phyloP scores from a whole-genome alignment of 2,329 filamentous ascomycete species.

The Davidsoniella australis region DNA sequence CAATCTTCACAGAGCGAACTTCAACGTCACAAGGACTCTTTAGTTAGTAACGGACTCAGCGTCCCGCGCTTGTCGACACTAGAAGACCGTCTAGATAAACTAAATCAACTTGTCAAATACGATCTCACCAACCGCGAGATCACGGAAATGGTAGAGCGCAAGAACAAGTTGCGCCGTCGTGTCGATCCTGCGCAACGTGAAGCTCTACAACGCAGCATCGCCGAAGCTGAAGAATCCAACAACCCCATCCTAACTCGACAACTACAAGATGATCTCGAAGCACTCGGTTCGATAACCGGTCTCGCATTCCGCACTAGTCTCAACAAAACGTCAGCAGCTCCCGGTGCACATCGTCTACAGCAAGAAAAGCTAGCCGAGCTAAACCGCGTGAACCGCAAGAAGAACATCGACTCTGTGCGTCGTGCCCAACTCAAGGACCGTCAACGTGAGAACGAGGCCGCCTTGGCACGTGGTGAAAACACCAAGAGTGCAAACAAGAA shows the following conservation, averaged over 20 bases:
- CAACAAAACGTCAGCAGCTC: slow-evolving; percentile 31
- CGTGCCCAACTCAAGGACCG: slow-evolving; percentile 76
- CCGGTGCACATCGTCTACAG: slow-evolving; percentile 38
- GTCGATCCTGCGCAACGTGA: slow-evolving; percentile 52
- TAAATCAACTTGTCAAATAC: slow-evolving; percentile 63
- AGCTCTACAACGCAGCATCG: slow-evolving; percentile 45
- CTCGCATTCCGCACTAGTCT: slow-evolving; percentile 56
- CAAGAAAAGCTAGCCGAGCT: slow-evolving; percentile 70
- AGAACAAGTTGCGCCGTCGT: slow-evolving; percentile 48
- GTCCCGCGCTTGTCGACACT: slow-evolving; percentile 59
- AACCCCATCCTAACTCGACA: slow-evolving; percentile 39
- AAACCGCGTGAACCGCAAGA: slow-evolving; percentile 68
- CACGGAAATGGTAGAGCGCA: slow-evolving; percentile 57
- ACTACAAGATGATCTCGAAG: slow-evolving; percentile 43
- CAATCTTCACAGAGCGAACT: slow-evolving; percentile 46
- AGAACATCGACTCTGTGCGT: slow-evolving; percentile 79
- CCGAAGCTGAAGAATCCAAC: slow-evolving; percentile 46
- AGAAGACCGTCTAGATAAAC: slow-evolving; percentile 57
- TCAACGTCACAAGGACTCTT: slow-evolving; percentile 52
- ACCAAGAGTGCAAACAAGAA: slow-evolving; percentile 19
- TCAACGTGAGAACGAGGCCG: slow-evolving; percentile 41
- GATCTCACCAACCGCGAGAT: slow-evolving; percentile 73
- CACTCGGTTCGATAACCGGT: slow-evolving; percentile 44
- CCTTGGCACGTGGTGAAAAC: slow-evolving; percentile 44
- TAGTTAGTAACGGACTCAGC: slow-evolving; percentile 6